Base-by-base conservation (phyloP, 1,139 yeast species). In the Debaryomycetaceae sp. region DNA sequence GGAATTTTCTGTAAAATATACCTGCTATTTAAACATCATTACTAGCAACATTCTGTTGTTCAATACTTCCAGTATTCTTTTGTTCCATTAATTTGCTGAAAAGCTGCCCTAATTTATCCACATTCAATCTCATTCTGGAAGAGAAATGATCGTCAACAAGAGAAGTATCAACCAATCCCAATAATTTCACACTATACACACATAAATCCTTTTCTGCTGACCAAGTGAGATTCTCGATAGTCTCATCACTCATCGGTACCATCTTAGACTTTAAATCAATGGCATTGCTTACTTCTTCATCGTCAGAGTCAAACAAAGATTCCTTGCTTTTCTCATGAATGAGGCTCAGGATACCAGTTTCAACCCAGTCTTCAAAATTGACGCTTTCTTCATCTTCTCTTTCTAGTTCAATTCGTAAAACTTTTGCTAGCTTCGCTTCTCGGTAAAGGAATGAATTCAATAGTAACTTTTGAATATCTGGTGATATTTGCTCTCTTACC, bases 361-460 rank as follows among this genome's bases (percentile, higher is more conserved):
- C 57, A 34, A 56, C 52, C 46, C 60, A 52, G 22, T 72, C 74
- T 43, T 69, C 78, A 45, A 75, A 74, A 49, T 76, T 75, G 3
- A 82, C 86, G 53, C 75, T 84, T 59, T 85, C 90, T 35, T 74
- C 72, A 36, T 73, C 81, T 23, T 65, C 68, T 54, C 87, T 72
- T 34, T 80, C 85, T 44, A 85, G 60, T 9, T 72, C 69, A 4
- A 73, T 56, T 0, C 61, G 64, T 13, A 58, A 46, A 3, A 48
- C 36, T 24, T 47, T 49, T 0, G 68, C 75, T 6, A 68, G 46
- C 27, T 53, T 55, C 1, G 68, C 59, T 46, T 72, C 78, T 44
- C 70, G 70, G 34, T 58, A 55, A 40, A 72, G 59, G 44, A 66
- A 72, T 8, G 65, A 53, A 30, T 62, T 58, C 43, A 69, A 45